These are phyloP conservation scores for Elaeagnus macrophylla DNA, from an alignment of 306 rosid genomes.

Conservation along the genomic window DNA sequence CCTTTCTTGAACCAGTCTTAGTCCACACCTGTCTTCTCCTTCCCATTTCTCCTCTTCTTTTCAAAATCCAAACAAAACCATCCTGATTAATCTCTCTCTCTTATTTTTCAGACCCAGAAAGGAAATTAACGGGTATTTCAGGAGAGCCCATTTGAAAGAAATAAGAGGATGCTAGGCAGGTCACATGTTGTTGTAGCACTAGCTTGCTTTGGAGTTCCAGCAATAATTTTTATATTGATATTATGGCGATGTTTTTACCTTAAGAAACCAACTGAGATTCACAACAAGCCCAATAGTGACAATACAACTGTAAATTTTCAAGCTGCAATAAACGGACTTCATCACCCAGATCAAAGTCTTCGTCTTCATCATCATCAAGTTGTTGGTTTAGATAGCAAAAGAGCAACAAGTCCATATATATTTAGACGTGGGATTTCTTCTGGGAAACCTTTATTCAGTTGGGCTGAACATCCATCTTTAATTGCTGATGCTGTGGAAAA, in stretches of 20 bases:
- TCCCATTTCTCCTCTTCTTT: constrained; percentile 2
- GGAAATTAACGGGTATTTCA: constrained; percentile 4
- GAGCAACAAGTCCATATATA: constrained; percentile 27
- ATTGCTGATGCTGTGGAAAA: constrained; percentile 79
- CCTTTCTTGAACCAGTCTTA: constrained; percentile 46
- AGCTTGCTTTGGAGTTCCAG: constrained; percentile 11
- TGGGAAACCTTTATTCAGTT: constrained; percentile 45
- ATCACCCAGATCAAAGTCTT: constrained; percentile 4
- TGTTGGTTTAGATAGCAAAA: constrained; percentile 25
- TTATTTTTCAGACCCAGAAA: not conserved
- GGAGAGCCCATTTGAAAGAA: not conserved
- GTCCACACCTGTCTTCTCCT: constrained; percentile 38
- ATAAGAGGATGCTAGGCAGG: constrained; percentile 35
- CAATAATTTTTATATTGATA: constrained; percentile 12
- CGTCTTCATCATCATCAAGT: constrained; percentile 19
- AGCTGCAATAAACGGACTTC: constrained; percentile 19
- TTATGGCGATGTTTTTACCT: constrained; percentile 18
- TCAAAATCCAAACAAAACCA: not conserved
- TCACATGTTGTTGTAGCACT: constrained; percentile 27
- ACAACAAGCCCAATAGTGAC: not conserved
- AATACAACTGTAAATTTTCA: constrained; percentile 14
- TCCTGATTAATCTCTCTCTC: not conserved
- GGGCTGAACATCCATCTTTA: constrained; percentile 66
- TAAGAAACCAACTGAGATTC: not conserved
- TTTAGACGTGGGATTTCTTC: constrained; percentile 36